A percentile compares a stretch with the other conserved stretches of the same genome.
Conservation (phyloP, 169 alveolate genomes). For the Plasmodium knowlesi region DNA sequence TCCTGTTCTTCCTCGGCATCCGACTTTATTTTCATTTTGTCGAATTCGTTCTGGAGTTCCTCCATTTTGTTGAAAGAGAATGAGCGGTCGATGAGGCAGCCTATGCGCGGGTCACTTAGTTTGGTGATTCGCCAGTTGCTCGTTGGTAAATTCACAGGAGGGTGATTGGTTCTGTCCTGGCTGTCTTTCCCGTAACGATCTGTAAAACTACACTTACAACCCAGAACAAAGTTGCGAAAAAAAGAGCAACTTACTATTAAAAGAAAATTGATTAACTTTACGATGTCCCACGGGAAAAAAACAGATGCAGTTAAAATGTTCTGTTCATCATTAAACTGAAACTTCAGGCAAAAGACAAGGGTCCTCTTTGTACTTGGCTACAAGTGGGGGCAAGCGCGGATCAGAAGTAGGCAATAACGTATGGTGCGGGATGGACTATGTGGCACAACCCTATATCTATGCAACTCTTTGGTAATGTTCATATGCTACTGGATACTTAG, state of each 20-base stretch:
- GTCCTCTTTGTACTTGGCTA: neutral
- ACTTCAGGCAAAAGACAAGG: neutral
- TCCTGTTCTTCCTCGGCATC: conserved; percentile 32
- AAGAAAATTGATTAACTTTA: neutral
- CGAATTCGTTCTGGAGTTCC: neutral
- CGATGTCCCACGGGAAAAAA: neutral
- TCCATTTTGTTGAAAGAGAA: neutral
- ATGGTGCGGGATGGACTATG: neutral
- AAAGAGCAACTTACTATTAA: neutral
- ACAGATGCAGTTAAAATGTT: neutral
- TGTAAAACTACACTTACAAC: neutral
- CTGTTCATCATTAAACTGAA: neutral
- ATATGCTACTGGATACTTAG: neutral
- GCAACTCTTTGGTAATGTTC: neutral
- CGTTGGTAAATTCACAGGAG: neutral
- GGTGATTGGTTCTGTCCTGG: neutral
- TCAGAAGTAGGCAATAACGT: neutral
- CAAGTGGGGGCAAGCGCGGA: neutral
- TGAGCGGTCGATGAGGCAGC: no score
- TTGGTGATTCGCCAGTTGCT: neutral
- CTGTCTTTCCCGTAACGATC: neutral
- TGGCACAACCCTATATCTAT: neutral
- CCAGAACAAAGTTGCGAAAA: neutral
- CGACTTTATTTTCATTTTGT: neutral
- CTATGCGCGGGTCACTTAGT: neutral